Base-by-base conservation (phyloP, 2,329 filamentous ascomycete genomes). In the Gyromitra esculenta region DNA sequence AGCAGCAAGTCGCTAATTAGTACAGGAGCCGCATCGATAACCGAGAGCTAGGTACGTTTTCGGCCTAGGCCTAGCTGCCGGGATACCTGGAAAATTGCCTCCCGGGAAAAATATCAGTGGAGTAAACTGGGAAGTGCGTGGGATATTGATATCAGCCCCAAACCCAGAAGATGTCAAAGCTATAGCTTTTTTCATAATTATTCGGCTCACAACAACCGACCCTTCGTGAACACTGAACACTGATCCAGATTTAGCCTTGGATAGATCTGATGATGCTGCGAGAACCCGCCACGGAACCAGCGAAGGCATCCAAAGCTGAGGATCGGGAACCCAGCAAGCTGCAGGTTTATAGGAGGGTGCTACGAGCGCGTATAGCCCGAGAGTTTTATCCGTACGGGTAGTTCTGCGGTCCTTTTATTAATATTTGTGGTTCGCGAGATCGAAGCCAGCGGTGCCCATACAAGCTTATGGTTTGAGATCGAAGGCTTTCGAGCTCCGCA, bases 191-290 rank as follows among this genome's bases (percentile, higher is more conserved):
- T 43, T 41, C 31, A 41, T 35, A 9, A 18, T 25, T 37, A n/a
- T 15, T 57, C 35, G 6, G 35, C 35, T 45, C 15, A 18, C 31
- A 6, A 63, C 18, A 43, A 50, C 35, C 43, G 9, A 18, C 39
- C 31, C 54, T 41, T 35, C 35, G 59, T 37, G 39, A 45, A 18
- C n/a, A n/a, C 52, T 37, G 39, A 45, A 18, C n/a, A n/a, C 52
- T 50, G 56, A 69, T 74, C 37, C 8, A 57, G 48, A 74, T 69
- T 59, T 64, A 35, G 50, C n/a, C 31, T 73, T 60, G 50, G 37
- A 21, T 39, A 9, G 37, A 75, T 75, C 72, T 75, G 57, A 59
- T 75, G 65, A 75, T 37, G 57, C 48, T 62, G 72, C 57, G 71
- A 64, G 72, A 70, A 60, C 67, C 66, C 72, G 65, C 48, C 18